Base-by-base conservation (phyloP, 2,329 filamentous ascomycete species). In the Cryoendolithus antarcticus region DNA sequence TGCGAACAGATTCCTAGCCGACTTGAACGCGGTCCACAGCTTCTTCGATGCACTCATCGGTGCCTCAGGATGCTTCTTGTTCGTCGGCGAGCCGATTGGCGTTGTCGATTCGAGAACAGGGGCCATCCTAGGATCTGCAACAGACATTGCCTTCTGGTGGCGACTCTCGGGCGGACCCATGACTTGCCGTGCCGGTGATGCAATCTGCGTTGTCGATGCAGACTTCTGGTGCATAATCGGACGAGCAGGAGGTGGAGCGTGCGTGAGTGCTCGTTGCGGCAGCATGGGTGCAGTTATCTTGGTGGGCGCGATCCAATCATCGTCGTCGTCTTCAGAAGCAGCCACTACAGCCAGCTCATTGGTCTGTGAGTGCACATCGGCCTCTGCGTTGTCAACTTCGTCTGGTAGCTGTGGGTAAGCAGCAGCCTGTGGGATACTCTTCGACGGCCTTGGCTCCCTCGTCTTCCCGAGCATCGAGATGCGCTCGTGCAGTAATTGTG, bases 1-100 rank as follows among this genome's bases (percentile, higher is more conserved):
- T 11, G 81, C 85, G 46, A 95, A 80, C 35, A 95, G 74, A 9
- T 81, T 84, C 59, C 83, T 89, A 3, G 88, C 91, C 40, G 80
- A 83, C 61, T 86, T 88, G 51, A 95, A 69, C 43, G 94, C 86
- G 7, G 88, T 93, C 34, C 89, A 93, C 35, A 96, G 69, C 57
- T 86, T 93, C 64, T 94, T 96, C 21, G 91, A 88, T 37, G 91
- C 86, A 60, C 88, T 94, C 43, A 95, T 62, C 4, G 86, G 86
- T 19, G 15, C 15, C 48, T 93, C 86, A 58, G 46, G 71, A 64
- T 58, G 72, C 63, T 58, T 71, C 52, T 62, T 66, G 41, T 52
- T 52, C 49, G 49, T 51, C 21, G 75, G 75, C 15, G 75, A 77
- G 27, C 69, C 71, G 35, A 62, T 59, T 21, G 75, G 74, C 37